Evolutionary conservation across 1,139 yeast genomes (phyloP), one percentile per base, ranked within the genome.

Genomic region (Sugiyamaella paludigena): DNA sequence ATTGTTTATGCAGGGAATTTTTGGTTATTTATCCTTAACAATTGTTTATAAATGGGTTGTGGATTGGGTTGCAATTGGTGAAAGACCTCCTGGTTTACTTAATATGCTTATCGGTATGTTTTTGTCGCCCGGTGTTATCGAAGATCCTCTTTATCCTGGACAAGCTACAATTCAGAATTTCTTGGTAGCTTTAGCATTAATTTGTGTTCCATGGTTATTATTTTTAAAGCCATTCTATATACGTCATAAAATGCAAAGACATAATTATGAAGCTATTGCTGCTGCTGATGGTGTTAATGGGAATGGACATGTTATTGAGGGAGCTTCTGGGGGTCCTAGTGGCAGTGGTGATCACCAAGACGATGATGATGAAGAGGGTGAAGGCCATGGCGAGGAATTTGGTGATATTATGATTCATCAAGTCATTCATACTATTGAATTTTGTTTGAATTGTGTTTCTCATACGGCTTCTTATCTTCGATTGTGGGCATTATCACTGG

Each of bases 391-490:
- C 13, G 77, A 72, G 12, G 81, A 83, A 54, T 83, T 92, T 66
- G 96, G 98, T 49, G 99, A 94, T 63, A 79, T 94, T 36, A 86
- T 94, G 78, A 92, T 94, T 57, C 98, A 94, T 68, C 99, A 94
- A 71, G 97, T 92, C 34, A 94, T 94, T 61, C 98, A 92, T 67
- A 94, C 99, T 1, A 94, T 94, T 70, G 99, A 94, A 73, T 94
- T 94, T 68, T 94, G 99, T 66, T 78, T 94, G 62, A 92, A 92
- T 69, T 88, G 98, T 73, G 96, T 94, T 38, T 88, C 97, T 13
- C 99, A 94, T 66, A 94, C 98, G 0, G 99, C 99, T 0, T 92
- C 98, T 0, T 94, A 94, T 64, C 78, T 92, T 58, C 84, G 98
- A 65, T 74, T 92, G 50, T 92, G 98, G 98, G 99, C 99, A 1